These are phyloP conservation scores for Novakomyces olei DNA, from an alignment of 805 yeast genomes.

Conservation along the genomic window DNA sequence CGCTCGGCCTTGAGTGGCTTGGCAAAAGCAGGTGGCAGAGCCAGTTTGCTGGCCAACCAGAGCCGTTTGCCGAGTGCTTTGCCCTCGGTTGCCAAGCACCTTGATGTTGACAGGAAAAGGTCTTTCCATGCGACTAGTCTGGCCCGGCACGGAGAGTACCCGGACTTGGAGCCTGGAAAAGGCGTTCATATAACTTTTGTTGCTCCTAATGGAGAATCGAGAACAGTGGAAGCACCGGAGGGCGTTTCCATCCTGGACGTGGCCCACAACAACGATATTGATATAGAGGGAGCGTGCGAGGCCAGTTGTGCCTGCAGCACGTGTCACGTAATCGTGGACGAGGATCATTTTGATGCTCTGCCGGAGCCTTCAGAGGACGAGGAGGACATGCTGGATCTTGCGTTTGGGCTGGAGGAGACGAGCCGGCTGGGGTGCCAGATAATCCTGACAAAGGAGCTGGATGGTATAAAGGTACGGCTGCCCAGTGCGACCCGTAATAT, in stretches of 20 bases:
- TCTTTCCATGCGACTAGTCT: background rate
- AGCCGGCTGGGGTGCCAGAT: constrained; percentile 80
- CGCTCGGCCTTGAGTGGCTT: too few species aligned
- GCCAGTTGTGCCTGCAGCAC: constrained; percentile 98
- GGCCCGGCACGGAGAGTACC: background rate
- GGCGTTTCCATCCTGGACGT: constrained; percentile 84
- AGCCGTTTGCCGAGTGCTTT: too few species aligned
- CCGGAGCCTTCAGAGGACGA: constrained; percentile 96
- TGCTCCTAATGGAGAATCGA: constrained; percentile 73
- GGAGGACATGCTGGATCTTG: constrained; percentile 93
- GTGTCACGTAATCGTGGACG: constrained; percentile 90
- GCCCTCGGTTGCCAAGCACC: background rate
- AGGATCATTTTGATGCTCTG: constrained; percentile 70
- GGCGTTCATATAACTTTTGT: constrained; percentile 57
- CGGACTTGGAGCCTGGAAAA: background rate
- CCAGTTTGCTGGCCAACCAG: too few species aligned
- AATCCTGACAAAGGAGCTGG: constrained; percentile 67
- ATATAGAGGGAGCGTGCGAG: constrained; percentile 97
- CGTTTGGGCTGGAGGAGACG: constrained; percentile 92
- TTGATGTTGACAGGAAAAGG: background rate
- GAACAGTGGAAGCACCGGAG: constrained; percentile 64
- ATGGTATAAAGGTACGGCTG: constrained; percentile 81
- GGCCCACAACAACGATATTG: constrained; percentile 81
- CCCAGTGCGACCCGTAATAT: constrained; percentile 89
- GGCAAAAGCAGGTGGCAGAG: too few species aligned